Conservation (phyloP, 75 land plant species). For the Pseudotsuga menziesii region DNA sequence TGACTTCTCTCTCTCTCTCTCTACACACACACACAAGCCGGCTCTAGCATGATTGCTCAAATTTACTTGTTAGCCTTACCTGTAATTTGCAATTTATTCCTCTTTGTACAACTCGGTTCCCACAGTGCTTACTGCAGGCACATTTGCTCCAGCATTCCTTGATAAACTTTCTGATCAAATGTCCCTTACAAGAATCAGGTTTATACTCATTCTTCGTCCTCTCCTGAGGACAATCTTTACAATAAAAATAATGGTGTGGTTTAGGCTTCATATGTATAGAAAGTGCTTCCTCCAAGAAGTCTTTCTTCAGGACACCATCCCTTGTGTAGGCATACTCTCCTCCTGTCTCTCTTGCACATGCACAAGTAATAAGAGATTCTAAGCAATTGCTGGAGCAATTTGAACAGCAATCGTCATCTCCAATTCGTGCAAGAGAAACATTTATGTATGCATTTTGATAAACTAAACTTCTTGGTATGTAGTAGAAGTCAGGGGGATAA, state of each 20-base stretch:
- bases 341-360: slow-evolving; percentile 84
- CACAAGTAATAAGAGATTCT: slow-evolving; percentile 54
- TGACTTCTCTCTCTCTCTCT: neutral
- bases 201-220: slow-evolving; percentile 34
- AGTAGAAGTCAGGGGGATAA: slow-evolving; percentile 42
- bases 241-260: slow-evolving; percentile 26
- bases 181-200: slow-evolving; percentile 72
- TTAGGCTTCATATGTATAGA: slow-evolving; percentile 24
- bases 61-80: slow-evolving; percentile 28
- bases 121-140: slow-evolving; percentile 72
- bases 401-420: slow-evolving; percentile 86
- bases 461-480: slow-evolving; percentile 42
- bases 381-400: slow-evolving; percentile 71
- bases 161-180: slow-evolving; percentile 64
- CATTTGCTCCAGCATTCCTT: slow-evolving; percentile 99
- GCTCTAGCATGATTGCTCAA: too few relatives aligned
- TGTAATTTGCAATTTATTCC: slow-evolving; percentile 67
- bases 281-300: slow-evolving; percentile 44
- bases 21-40: neutral
- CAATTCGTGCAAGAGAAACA: slow-evolving; percentile 67
- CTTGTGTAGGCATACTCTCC: slow-evolving; percentile 78
- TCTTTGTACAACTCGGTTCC: slow-evolving; percentile 87
- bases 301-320: slow-evolving; percentile 49
- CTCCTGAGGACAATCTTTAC: slow-evolving; percentile 75
- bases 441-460: slow-evolving; percentile 72